These are phyloP conservation scores for Pseudogymnoascus sp. DNA, from an alignment of 2,329 filamentous ascomycete species.

Conservation along the genomic window DNA sequence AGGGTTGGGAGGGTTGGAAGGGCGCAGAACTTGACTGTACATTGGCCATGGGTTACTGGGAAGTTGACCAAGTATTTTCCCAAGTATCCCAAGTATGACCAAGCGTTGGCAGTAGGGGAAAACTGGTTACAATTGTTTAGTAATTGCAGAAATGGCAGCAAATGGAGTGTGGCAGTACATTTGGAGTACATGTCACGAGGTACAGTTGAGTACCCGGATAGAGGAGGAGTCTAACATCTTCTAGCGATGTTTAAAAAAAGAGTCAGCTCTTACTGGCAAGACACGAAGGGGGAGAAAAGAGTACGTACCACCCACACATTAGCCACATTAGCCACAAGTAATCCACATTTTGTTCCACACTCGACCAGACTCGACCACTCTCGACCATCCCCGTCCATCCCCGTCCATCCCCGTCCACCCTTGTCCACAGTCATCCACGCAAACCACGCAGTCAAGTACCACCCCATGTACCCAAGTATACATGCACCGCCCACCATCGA, in stretches of 20 bases:
- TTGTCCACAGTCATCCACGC: background rate
- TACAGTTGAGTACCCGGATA: background rate
- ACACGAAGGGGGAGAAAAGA: no score
- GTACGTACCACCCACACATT: background rate
- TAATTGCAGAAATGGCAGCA: background rate
- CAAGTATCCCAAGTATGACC: background rate
- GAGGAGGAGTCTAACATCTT: no score
- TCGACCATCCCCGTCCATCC: background rate
- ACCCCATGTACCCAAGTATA: background rate
- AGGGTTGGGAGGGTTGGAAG: background rate
- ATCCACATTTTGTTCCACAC: background rate
- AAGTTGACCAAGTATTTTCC: background rate
- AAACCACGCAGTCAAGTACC: background rate
- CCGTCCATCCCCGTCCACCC: background rate
- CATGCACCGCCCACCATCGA: background rate
- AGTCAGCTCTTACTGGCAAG: background rate
- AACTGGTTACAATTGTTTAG: background rate
- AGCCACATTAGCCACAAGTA: background rate
- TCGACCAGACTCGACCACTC: no score
- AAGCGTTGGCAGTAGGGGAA: background rate
- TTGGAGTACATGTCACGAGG: background rate
- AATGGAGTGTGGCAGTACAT: background rate
- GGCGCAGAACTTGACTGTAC: background rate
- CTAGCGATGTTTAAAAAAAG: background rate
- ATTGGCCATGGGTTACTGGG: background rate